Conservation (phyloP, 768 basidiomycete genomes). For the Xerocomellus chrysenteron region DNA sequence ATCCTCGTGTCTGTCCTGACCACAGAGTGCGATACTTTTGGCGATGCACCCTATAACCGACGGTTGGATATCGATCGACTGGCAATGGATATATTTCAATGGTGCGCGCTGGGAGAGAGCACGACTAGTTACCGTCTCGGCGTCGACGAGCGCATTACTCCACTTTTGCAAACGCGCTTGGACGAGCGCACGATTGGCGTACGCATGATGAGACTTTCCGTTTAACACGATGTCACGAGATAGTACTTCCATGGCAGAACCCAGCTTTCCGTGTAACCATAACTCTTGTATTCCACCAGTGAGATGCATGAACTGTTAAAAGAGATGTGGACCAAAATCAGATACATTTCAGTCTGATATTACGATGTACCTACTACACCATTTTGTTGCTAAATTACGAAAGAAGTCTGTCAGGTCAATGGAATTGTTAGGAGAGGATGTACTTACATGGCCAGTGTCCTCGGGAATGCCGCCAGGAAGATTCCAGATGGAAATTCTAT, state of each 20-base stretch:
- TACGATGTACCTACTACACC: background rate
- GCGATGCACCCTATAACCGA: constrained; percentile 18
- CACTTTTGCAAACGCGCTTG: constrained; percentile 7
- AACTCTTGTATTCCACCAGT: background rate
- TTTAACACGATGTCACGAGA: constrained; percentile 10
- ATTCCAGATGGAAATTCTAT: constrained; percentile 16
- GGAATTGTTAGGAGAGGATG: background rate
- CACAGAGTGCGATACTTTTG: constrained; percentile 12
- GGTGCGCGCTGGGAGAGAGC: background rate
- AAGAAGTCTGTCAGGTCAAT: background rate
- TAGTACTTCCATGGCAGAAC: constrained; percentile 1
- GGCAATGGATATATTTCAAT: background rate
- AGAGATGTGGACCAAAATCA: background rate
- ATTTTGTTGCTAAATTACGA: background rate
- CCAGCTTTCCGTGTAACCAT: constrained; percentile 7
- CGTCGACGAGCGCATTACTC: constrained; percentile 6
- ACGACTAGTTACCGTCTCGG: constrained; percentile 9
- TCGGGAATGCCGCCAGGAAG: background rate
- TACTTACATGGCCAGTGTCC: background rate
- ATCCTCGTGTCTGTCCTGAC: constrained; percentile 11
- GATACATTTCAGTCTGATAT: background rate
- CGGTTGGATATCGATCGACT: constrained; percentile 10
- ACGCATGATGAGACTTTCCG: background rate
- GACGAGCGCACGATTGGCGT: constrained; percentile 13
- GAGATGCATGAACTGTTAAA: constrained; percentile 14